phyloP scores from a whole-genome alignment of 495 filamentous ascomycete species.

The Ramalina intermedia region DNA sequence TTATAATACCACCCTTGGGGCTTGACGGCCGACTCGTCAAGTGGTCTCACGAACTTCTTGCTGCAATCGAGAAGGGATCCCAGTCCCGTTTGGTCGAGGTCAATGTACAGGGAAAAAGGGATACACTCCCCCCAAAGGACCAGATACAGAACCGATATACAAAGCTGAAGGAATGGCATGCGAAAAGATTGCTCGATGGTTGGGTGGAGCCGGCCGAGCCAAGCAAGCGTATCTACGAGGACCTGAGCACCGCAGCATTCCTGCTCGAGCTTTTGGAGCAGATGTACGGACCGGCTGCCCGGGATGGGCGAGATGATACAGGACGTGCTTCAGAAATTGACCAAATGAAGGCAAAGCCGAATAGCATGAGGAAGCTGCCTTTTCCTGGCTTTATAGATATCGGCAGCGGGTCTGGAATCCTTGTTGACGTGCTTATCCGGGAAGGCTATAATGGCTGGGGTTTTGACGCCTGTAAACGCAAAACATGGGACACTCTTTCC shows the following conservation, averaged over 20 bases:
- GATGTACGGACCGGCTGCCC: slow-evolving; percentile 46
- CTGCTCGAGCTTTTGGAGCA: slow-evolving; percentile 81
- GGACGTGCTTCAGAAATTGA: neutral
- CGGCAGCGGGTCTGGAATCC: slow-evolving; percentile 85
- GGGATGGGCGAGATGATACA: slow-evolving; percentile 3
- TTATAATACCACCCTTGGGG: slow-evolving; percentile 13
- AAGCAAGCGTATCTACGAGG: slow-evolving; percentile 86
- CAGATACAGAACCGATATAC: slow-evolving; percentile 67
- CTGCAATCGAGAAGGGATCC: slow-evolving; percentile 63
- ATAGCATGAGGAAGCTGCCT: neutral
- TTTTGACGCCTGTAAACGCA: slow-evolving; percentile 72
- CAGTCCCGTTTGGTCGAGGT: slow-evolving; percentile 40
- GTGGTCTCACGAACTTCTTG: slow-evolving; percentile 43
- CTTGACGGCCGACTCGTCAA: too few species aligned
- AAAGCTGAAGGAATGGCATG: slow-evolving; percentile 65
- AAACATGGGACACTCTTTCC: slow-evolving; percentile 66
- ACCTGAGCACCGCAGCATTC: slow-evolving; percentile 84
- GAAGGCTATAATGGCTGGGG: slow-evolving; percentile 84
- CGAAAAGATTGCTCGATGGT: slow-evolving; percentile 41
- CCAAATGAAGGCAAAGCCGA: neutral
- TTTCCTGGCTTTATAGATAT: slow-evolving; percentile 94
- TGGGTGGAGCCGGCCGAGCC: slow-evolving; percentile 87
- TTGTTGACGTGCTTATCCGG: slow-evolving; percentile 68
- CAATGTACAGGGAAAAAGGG: slow-evolving; percentile 40
- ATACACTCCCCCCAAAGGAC: slow-evolving; percentile 59